These are phyloP conservation scores for Xylaria intraflava DNA, from an alignment of 495 filamentous ascomycete genomes.

Conservation along the genomic window DNA sequence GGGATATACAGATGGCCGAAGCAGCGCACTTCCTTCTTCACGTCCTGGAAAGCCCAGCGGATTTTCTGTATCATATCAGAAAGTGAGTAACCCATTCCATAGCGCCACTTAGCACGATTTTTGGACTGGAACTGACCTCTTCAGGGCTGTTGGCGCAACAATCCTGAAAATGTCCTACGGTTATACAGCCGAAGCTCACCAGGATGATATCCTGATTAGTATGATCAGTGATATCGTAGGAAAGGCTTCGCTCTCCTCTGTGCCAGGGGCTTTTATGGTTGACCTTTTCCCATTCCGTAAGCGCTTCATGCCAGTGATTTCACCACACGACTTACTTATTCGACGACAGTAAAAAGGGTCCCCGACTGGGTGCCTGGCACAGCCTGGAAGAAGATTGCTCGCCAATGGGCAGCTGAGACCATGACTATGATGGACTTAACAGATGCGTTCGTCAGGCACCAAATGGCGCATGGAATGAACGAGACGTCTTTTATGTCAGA, in stretches of 20 bases:
- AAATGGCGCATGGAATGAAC: conserved; percentile 31
- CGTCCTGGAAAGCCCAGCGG: conserved; percentile 31
- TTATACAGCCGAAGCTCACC: conserved; percentile 38
- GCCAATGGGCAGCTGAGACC: conserved; percentile 23
- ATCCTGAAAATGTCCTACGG: conserved; percentile 46
- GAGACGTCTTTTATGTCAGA: conserved; percentile 35
- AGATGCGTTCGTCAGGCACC: conserved; percentile 39
- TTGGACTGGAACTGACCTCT: neutral
- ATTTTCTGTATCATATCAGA: conserved; percentile 34
- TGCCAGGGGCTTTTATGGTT: conserved; percentile 38
- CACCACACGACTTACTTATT: neutral
- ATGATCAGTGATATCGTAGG: conserved; percentile 32
- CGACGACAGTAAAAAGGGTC: conserved; percentile 26
- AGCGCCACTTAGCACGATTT: neutral
- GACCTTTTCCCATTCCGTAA: conserved; percentile 30
- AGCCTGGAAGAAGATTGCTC: conserved; percentile 35
- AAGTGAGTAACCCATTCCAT: conserved; percentile 19
- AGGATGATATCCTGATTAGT: conserved; percentile 38
- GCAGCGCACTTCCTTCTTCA: conserved; percentile 36
- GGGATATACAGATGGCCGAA: conserved; percentile 35
- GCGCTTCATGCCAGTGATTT: neutral
- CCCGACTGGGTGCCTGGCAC: conserved; percentile 47
- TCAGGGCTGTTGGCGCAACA: conserved; percentile 31
- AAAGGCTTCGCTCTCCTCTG: conserved; percentile 31
- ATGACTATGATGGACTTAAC: conserved; percentile 26